Evolutionary conservation across 345 rosid species (phyloP), one percentile per base, ranked within the genome.

Genomic region (Litchi chinensis): DNA sequence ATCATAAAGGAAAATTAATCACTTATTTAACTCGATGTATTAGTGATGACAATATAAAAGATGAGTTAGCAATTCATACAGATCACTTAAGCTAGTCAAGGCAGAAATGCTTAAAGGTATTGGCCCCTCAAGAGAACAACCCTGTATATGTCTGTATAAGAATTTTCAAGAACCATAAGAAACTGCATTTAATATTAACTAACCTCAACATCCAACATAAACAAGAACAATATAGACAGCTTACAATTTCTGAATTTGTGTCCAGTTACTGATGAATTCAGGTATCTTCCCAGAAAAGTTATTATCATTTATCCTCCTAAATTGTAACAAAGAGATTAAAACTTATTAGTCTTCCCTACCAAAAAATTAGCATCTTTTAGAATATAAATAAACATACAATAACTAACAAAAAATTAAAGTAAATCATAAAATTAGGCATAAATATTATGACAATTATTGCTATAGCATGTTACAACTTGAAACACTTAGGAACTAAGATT

Each of bases 231-330:
- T 28, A 52, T 46, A 46, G 73, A 37, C 70, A 79, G 67, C 94
- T 89, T 85, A 95, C 97, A 93, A 85, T 88, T 90, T 95, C 78
- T 82, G 67, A 54, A 95, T 82, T 52, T 79, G 66, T 74, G 83
- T 90, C 97, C 92, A 93, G 9, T 90, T 88, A 46, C 89, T 59
- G 77, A 93, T 89, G 74, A 90, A 90, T 70, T 70, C 84, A 52
- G 97, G 98, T 81, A 95, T 80, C 84, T 76, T 76, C 37, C 98
- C 97, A 24, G 89, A 80, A 80, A 95, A 90, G 77, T 86, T 87
- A 69, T 86, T 93, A 81, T 89, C 98, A 81, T 83, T 92, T 82
- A 93, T 81, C 88, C 98, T 90, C 91, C 98, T 95, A 59, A 81
- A 10, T 63, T 50, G 44, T 60, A 74, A 39, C 26, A 66, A 54